Percentiles rank a stretch among this genome's conserved stretches.
Evolutionary conservation across 2,329 filamentous ascomycete species (phyloP).

Genomic region (Chaetomium olivaceum): DNA sequence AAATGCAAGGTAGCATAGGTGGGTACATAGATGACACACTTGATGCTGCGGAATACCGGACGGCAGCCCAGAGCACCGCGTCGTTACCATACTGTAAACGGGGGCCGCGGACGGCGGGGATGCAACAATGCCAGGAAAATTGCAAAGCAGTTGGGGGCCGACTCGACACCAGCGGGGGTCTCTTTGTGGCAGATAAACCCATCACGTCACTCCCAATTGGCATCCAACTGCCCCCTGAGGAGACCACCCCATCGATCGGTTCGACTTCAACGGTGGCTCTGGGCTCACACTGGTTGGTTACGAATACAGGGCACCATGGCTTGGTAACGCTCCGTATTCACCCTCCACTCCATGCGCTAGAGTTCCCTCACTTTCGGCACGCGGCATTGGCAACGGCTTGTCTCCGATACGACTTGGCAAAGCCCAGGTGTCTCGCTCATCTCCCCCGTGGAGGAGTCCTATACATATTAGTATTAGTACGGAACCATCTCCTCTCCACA

Average conservation of each 20-base stretch:
- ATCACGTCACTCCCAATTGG: background rate
- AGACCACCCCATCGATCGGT: no score
- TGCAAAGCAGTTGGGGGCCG: background rate
- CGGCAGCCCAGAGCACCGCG: background rate
- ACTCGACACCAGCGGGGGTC: background rate
- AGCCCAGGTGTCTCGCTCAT: background rate
- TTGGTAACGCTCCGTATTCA: background rate
- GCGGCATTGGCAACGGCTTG: background rate
- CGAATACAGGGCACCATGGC: background rate
- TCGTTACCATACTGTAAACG: background rate
- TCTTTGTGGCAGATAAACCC: background rate
- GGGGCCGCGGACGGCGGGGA: background rate
- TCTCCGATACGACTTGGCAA: background rate
- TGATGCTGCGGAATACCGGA: background rate
- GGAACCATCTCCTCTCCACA: background rate
- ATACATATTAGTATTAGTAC: background rate
- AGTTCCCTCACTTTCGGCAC: background rate
- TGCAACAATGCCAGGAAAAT: background rate
- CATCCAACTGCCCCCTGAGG: no score
- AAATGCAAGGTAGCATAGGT: no score
- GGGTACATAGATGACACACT: background rate
- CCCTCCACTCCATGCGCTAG: background rate
- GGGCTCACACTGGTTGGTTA: no score
- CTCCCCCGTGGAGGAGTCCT: background rate
- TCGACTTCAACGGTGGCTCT: background rate